Evolutionary conservation across 2,329 filamentous ascomycete genomes (phyloP).

Genomic region (Calonectria pseudoturangicola): DNA sequence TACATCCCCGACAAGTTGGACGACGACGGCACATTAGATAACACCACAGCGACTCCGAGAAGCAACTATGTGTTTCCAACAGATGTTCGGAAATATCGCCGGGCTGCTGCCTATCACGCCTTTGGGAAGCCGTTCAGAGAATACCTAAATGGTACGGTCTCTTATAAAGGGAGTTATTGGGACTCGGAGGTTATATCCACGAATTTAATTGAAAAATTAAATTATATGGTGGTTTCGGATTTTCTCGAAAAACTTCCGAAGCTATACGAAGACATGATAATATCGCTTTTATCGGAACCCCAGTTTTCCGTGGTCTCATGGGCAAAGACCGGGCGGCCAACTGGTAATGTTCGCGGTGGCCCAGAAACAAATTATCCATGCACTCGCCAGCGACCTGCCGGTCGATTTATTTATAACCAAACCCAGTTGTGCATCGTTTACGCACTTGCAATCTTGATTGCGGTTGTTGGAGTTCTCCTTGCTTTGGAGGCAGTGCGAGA

Average conservation of each 20-base stretch:
- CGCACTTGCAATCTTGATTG: neutral
- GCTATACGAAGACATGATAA: slow-evolving; percentile 25
- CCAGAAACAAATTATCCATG: slow-evolving; percentile 6
- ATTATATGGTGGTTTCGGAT: neutral
- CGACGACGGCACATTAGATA: slow-evolving; percentile 10
- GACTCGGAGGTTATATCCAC: neutral
- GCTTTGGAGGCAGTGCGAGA: fast-evolving
- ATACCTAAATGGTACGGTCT: neutral
- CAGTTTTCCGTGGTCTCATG: neutral
- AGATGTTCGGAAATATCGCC: fast-evolving
- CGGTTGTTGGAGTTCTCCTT: fast-evolving
- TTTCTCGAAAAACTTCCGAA: neutral
- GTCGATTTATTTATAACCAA: slow-evolving; percentile 17
- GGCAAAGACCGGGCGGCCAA: neutral
- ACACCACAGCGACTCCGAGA: neutral
- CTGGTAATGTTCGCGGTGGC: neutral
- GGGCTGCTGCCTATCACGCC: slow-evolving; percentile 27
- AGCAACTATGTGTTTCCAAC: neutral
- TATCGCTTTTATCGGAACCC: neutral
- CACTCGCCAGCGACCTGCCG: fast-evolving
- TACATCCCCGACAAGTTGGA: neutral
- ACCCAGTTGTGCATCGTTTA: neutral
- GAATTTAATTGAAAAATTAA: neutral
- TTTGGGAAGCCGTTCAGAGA: neutral
- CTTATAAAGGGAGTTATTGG: fast-evolving